Base-by-base conservation (phyloP, 331 rosid genomes). In the Quercus phellos region DNA sequence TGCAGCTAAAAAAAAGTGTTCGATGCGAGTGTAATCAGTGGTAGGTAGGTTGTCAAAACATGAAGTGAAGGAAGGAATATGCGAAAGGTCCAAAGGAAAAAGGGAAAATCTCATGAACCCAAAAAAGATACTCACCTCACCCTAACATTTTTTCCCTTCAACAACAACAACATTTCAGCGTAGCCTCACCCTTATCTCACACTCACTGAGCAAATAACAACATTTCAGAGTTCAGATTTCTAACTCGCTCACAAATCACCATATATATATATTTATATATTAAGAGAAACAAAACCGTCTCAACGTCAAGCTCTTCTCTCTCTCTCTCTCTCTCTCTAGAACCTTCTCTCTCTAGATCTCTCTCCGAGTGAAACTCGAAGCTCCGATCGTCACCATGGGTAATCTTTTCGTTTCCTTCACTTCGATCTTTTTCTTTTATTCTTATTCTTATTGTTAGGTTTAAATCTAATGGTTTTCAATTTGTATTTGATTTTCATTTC, bases 301-400 rank as follows among this genome's bases (percentile, higher is more conserved):
- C 11, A 21, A 56, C 30, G 30, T 56, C 64, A 56, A 26, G 10
- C 50, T 64, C 73, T 9, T 14, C 24, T 7, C 24, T 58, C 56
- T 21, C 60, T 5, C 51, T 61, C 30, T 29, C 4, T 30, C 32
- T 29, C 30, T 24, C 26, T 22, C 11, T 18, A 9, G 55, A 35
- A 12, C 58, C 2, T 14, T 27, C 8, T 46, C 6, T 58, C 63
- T 46, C 63, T 66, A 73, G 68, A 56, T 35, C 77, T 30, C 71
- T 29, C 4, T 4, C 22, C n/a, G 66, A 53, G 58, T 0, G 21
- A 56, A 27, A 24, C 77, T n/a, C 63, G 46, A 24, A 8, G 42
- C 27, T 78, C 3, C 27, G 59, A 83, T 73, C 51, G n/a, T 46
- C n/a, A 19, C 73, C 43, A 88, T 88, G 92, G 90, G 92, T 88